Conservation (phyloP, 805 yeast species). For the Scheffersomyces ergatensis region DNA sequence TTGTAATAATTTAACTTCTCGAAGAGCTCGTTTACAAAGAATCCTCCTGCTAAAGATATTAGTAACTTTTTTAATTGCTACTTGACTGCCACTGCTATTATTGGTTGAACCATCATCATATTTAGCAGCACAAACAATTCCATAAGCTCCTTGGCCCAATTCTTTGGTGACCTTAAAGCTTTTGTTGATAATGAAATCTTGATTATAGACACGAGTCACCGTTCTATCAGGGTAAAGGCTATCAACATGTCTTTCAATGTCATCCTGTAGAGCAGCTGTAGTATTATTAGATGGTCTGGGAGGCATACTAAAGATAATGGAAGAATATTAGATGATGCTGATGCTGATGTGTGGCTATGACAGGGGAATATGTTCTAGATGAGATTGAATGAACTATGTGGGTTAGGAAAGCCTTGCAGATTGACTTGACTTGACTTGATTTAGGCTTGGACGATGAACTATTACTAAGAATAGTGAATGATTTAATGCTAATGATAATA, state of each 20-base stretch:
- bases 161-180: conserved; percentile 88
- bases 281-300: no score
- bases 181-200: conserved; percentile 88
- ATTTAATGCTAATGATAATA: no score
- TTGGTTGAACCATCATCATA: conserved; percentile 63
- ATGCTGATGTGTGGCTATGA: no score
- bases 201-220: conserved; percentile 53
- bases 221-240: conserved; percentile 23
- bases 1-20: conserved; percentile 85
- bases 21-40: conserved; percentile 83
- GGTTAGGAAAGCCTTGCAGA: no score
- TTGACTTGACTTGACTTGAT: no score
- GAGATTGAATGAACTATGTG: no score
- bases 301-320: no score
- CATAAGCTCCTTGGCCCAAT: conserved; percentile 97
- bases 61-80: conserved; percentile 95
- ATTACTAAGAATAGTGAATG: no score
- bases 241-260: background rate
- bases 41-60: conserved; percentile 90
- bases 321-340: no score
- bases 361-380: no score
- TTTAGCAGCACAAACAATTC: conserved; percentile 92
- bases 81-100: conserved; percentile 38
- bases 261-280: no score
- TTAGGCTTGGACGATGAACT: no score